Conservation (phyloP, 116 monocot genomes). For the Papilionanthe hybrid region DNA sequence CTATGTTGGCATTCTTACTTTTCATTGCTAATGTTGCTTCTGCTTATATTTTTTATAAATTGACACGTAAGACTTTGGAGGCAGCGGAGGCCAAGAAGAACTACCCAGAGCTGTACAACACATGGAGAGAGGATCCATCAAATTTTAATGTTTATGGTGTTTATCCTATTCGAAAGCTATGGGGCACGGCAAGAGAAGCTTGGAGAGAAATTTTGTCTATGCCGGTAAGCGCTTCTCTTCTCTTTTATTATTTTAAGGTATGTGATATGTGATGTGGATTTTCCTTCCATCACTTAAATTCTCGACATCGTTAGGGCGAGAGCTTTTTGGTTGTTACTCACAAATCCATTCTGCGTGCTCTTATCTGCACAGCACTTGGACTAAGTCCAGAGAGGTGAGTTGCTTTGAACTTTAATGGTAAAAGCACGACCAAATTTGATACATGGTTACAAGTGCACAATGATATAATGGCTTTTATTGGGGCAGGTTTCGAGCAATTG, state of each 20-base stretch:
- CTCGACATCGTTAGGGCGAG: constrained; percentile 39
- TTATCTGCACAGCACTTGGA: constrained; percentile 67
- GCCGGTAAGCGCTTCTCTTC: constrained; percentile 26
- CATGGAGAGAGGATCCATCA: constrained; percentile 72
- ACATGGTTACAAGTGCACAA: not conserved
- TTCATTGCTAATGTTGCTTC: not conserved
- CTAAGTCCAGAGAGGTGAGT: constrained; percentile 56
- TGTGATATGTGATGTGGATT: not conserved
- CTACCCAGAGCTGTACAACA: constrained; percentile 52
- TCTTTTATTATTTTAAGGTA: not conserved
- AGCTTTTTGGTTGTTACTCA: constrained; percentile 65
- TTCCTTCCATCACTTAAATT: not conserved
- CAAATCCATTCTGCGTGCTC: constrained; percentile 68
- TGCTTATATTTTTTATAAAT: not conserved
- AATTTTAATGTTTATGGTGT: constrained; percentile 66
- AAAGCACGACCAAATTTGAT: not conserved
- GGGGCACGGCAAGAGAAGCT: constrained; percentile 61
- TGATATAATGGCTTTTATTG: not conserved
- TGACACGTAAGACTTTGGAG: constrained; percentile 30
- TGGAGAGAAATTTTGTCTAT: constrained; percentile 61
- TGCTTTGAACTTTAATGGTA: not conserved
- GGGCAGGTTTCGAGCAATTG: constrained; percentile 62
- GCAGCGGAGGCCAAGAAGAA: constrained; percentile 71
- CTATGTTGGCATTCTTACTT: constrained; percentile 1
- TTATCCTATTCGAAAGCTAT: constrained; percentile 58